Percentiles rank a stretch among this genome's conserved stretches.
Evolutionary conservation across 768 basidiomycete species (phyloP).

Genomic region (Psilocybe subaeruginosa): DNA sequence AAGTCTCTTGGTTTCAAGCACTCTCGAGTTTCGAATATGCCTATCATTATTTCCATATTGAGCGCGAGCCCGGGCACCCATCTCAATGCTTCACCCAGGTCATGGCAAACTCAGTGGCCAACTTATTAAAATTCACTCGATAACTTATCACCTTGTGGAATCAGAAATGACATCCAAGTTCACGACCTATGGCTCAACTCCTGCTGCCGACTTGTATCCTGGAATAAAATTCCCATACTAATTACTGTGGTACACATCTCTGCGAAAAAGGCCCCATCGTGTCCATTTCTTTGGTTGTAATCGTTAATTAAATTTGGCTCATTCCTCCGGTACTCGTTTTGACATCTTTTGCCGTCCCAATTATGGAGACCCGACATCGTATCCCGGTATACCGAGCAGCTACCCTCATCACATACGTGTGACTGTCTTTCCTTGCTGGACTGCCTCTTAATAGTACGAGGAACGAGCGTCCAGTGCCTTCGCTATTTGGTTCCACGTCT

Average conservation of each 20-base stretch:
- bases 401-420: slow-evolving; percentile 5
- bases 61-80: too few relatives aligned
- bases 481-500: slow-evolving; percentile 1
- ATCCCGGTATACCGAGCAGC: slow-evolving; percentile 13
- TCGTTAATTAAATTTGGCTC: not conserved
- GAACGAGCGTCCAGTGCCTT: not conserved
- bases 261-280: not conserved
- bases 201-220: not conserved
- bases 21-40: too few relatives aligned
- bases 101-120: too few relatives aligned
- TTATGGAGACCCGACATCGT: not conserved
- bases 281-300: not conserved
- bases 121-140: not conserved
- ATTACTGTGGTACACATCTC: not conserved
- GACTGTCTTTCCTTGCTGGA: slow-evolving; percentile 1
- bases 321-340: not conserved
- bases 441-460: not conserved
- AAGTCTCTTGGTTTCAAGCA: too few relatives aligned
- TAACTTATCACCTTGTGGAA: not conserved
- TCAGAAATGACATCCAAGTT: not conserved
- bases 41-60: too few relatives aligned
- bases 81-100: too few relatives aligned
- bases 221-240: not conserved
- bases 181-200: not conserved
- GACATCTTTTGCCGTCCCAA: not conserved